Percentiles rank a stretch among this genome's conserved stretches.
These are phyloP conservation scores for Conringia planisiliqua DNA, from an alignment of 345 rosid species.

Conservation along the genomic window DNA sequence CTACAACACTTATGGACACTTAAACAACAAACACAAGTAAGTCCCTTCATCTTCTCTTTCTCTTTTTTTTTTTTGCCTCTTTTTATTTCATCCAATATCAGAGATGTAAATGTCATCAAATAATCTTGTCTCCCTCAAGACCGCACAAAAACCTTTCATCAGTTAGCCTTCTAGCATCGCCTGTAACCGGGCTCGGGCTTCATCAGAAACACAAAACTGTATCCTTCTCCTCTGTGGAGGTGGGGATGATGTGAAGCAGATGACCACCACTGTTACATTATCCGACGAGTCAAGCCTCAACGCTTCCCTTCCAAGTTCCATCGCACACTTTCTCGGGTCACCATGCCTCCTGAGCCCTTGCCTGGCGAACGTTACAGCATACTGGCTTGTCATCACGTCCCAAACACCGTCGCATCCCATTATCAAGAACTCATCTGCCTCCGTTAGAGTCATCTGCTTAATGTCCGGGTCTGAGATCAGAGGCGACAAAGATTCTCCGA, in stretches of 20 bases:
- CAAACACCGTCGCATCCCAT: slow-evolving; percentile 84
- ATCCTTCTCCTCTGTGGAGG: slow-evolving; percentile 39
- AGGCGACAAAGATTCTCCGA: slow-evolving; percentile 45
- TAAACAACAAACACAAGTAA: not conserved
- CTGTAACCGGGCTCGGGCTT: slow-evolving; percentile 35
- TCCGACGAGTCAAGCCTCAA: slow-evolving; percentile 50
- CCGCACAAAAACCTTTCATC: not conserved
- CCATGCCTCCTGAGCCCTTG: slow-evolving; percentile 69
- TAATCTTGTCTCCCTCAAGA: slow-evolving; percentile 17
- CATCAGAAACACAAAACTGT: slow-evolving; percentile 66
- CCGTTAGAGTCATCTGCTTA: slow-evolving; percentile 47
- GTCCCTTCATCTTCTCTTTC: not conserved
- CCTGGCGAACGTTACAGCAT: slow-evolving; percentile 65
- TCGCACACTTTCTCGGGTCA: slow-evolving; percentile 62
- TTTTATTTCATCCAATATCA: slow-evolving; percentile 18
- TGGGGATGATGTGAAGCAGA: slow-evolving; percentile 58
- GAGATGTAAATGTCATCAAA: slow-evolving; percentile 21
- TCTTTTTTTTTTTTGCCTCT: not conserved
- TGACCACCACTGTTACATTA: slow-evolving; percentile 72
- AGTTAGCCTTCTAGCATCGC: slow-evolving; percentile 20
- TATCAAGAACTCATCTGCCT: slow-evolving; percentile 79
- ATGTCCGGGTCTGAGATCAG: slow-evolving; percentile 87
- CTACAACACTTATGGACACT: slow-evolving; percentile 23
- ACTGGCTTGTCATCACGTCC: slow-evolving; percentile 78
- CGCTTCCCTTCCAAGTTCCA: slow-evolving; percentile 73